phyloP scores from a whole-genome alignment of 768 basidiomycete species.

The Arthromyces matolae region DNA sequence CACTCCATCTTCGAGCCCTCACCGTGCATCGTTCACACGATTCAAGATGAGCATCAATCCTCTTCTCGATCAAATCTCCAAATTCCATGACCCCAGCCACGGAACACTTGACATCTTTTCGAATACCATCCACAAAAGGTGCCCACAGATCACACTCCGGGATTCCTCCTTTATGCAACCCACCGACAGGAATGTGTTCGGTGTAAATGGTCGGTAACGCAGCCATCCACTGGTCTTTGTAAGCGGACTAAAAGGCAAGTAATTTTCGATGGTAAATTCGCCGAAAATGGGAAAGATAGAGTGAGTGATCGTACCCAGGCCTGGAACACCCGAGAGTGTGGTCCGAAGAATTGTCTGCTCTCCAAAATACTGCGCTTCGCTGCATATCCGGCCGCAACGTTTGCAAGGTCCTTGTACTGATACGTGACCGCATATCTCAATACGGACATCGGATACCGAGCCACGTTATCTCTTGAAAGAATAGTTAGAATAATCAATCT shows the following conservation, averaged over 20 bases:
- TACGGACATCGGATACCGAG: neutral
- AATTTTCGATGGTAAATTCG: too few species aligned
- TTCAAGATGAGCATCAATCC: too few species aligned
- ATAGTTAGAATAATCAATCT: neutral
- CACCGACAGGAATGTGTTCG: neutral
- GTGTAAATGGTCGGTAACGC: neutral
- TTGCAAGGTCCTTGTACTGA: slow-evolving; percentile 1
- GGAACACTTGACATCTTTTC: neutral
- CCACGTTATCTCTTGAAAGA: neutral
- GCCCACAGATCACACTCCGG: slow-evolving; percentile 5
- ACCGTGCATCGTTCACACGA: too few species aligned
- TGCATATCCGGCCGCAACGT: slow-evolving; percentile 2
- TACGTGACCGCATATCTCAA: slow-evolving; percentile 9
- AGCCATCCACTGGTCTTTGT: slow-evolving; percentile 6
- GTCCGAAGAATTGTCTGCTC: slow-evolving; percentile 1
- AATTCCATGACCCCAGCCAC: too few species aligned
- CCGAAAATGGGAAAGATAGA: neutral
- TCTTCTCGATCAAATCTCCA: too few species aligned
- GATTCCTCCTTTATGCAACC: slow-evolving; percentile 4
- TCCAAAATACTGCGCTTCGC: neutral
- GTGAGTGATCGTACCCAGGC: neutral
- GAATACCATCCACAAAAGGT: neutral
- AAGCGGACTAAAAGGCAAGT: neutral
- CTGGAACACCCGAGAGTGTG: neutral
- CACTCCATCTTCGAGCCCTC: too few species aligned